phyloP scores from a whole-genome alignment of 352 stramenopile species.

The Phytophthora brassicae region DNA sequence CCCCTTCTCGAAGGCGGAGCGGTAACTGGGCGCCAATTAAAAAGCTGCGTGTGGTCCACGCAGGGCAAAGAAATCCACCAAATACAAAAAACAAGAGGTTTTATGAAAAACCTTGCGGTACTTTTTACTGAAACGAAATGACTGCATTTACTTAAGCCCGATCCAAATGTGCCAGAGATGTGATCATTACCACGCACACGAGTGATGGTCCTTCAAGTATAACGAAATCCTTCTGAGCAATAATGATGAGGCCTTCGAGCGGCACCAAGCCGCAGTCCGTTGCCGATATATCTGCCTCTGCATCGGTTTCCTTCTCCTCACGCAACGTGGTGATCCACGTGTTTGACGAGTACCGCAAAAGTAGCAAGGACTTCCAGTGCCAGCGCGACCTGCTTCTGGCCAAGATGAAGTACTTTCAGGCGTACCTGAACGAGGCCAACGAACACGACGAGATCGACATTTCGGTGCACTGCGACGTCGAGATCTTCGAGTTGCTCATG shows the following conservation, averaged over 20 bases:
- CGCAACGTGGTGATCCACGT: slow-evolving; percentile 88
- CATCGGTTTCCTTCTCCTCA: slow-evolving; percentile 1
- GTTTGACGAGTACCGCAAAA: slow-evolving; percentile 88
- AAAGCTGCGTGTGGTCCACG: slow-evolving; percentile 25
- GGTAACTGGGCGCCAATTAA: slow-evolving; percentile 31
- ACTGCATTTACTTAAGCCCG: not conserved
- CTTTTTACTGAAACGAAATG: slow-evolving; percentile 6
- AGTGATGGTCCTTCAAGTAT: slow-evolving; percentile 24
- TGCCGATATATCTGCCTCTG: not conserved
- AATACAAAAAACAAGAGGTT: slow-evolving; percentile 26
- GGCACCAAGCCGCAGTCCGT: not conserved
- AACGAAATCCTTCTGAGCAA: not conserved
- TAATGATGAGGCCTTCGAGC: slow-evolving; percentile 8
- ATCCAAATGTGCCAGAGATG: not conserved
- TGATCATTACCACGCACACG: slow-evolving; percentile 2
- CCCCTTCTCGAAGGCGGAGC: slow-evolving; percentile 29
- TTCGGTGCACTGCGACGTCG: slow-evolving; percentile 91
- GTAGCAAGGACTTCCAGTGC: slow-evolving; percentile 86
- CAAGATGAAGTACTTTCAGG: slow-evolving; percentile 92
- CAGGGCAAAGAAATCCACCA: slow-evolving; percentile 15
- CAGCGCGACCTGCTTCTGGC: slow-evolving; percentile 72
- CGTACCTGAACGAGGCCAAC: slow-evolving; percentile 78
- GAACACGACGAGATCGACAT: slow-evolving; percentile 92
- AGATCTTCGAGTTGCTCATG: slow-evolving; percentile 92
- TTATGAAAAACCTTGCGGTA: slow-evolving; percentile 32